phyloP scores from a whole-genome alignment of 2,329 filamentous ascomycete genomes.

The Trichoderma guizhouense region DNA sequence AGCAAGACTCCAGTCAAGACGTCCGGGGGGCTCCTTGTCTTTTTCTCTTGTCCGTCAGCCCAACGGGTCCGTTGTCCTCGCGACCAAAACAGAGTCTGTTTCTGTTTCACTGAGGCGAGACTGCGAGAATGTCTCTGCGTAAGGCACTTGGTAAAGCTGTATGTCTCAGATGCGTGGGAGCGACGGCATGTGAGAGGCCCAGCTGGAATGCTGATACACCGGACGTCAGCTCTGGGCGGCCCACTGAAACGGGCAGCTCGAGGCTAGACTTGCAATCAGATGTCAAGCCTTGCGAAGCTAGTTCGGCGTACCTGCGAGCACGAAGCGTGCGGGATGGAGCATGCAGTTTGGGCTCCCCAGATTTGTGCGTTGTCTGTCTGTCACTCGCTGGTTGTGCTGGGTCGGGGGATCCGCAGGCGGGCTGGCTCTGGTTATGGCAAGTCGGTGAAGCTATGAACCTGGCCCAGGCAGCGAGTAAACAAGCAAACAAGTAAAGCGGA shows the following conservation, averaged over 20 bases:
- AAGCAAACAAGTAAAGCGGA: background rate
- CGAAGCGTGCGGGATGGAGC: background rate
- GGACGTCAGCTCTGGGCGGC: background rate
- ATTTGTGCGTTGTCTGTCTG: background rate
- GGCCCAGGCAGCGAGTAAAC: background rate
- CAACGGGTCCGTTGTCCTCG: background rate
- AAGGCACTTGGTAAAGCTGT: background rate
- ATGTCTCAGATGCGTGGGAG: slow-evolving; percentile 3
- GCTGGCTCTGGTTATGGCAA: background rate
- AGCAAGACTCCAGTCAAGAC: background rate
- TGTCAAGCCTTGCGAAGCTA: background rate
- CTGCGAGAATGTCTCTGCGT: background rate
- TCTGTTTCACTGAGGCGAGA: background rate
- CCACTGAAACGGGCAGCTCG: slow-evolving; percentile 2
- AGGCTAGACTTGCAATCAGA: slow-evolving; percentile 9
- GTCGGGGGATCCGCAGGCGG: background rate
- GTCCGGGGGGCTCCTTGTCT: background rate
- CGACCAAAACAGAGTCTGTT: background rate
- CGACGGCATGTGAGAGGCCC: slow-evolving; percentile 10
- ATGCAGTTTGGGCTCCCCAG: background rate
- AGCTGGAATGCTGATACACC: slow-evolving; percentile 11
- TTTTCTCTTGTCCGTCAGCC: background rate
- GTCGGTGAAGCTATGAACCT: background rate
- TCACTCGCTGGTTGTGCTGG: slow-evolving; percentile 8
- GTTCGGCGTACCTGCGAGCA: slow-evolving; percentile 1